These are phyloP conservation scores for Syncephalastrum sp. DNA, from an alignment of 371 early-diverging fungal genomes.

Conservation along the genomic window DNA sequence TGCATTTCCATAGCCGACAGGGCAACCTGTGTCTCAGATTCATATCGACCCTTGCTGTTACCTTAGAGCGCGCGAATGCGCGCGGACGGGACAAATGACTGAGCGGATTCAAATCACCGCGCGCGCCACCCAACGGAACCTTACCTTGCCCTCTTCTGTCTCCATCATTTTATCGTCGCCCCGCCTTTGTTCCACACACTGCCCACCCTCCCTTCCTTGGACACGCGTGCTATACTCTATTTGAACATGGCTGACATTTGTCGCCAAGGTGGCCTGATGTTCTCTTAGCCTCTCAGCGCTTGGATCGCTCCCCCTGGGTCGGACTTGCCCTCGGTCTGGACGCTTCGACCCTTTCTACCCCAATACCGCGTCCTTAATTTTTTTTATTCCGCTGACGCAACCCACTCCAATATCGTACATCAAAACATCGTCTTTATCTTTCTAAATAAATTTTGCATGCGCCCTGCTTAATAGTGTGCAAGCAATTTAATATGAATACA, in stretches of 20 bases:
- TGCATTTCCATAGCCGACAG: too few relatives aligned
- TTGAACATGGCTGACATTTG: background rate
- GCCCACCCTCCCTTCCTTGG: slow-evolving; percentile 4
- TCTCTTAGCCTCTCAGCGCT: slow-evolving; percentile 11
- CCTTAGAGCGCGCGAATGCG: background rate
- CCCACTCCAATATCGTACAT: too few relatives aligned
- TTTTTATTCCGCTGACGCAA: too few relatives aligned
- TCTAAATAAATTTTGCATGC: too few relatives aligned
- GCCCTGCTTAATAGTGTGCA: too few relatives aligned
- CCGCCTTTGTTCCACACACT: slow-evolving; percentile 7
- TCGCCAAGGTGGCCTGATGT: slow-evolving; percentile 14
- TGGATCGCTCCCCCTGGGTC: slow-evolving; percentile 4
- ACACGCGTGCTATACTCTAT: slow-evolving; percentile 9
- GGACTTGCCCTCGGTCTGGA: too few relatives aligned
- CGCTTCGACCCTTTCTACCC: too few relatives aligned
- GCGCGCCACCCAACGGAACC: background rate
- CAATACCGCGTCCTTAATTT: too few relatives aligned
- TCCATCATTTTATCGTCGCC: background rate
- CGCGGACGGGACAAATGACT: background rate
- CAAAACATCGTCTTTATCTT: too few relatives aligned
- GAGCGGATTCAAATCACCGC: background rate
- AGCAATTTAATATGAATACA: too few relatives aligned
- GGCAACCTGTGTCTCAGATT: background rate
- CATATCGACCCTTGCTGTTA: background rate
- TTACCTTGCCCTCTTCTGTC: background rate